These are phyloP conservation scores for Floccularia luteovirens DNA, from an alignment of 768 basidiomycete species.

Conservation along the genomic window DNA sequence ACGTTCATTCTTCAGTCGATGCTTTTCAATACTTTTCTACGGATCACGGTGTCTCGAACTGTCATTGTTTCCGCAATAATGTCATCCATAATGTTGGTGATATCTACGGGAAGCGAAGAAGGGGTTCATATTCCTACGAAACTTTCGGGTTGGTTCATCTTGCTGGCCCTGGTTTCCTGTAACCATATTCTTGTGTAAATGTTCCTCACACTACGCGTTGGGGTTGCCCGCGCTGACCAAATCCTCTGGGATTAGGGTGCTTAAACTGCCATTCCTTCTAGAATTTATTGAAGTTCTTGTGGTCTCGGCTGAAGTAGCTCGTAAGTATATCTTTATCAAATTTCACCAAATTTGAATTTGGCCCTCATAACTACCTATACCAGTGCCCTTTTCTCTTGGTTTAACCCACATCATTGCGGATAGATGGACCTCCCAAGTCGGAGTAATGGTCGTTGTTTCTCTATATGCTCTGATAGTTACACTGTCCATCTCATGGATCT, in stretches of 20 bases:
- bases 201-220: not conserved
- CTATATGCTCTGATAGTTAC: not conserved
- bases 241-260: not conserved
- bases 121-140: not conserved
- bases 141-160: not conserved
- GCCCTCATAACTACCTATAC: not conserved
- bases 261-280: not conserved
- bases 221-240: not conserved
- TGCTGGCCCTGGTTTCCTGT: not conserved
- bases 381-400: not conserved
- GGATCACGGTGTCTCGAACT: not conserved
- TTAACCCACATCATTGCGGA: not conserved
- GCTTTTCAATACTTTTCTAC: not conserved
- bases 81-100: not conserved
- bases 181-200: not conserved
- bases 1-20: too few species aligned
- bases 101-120: not conserved
- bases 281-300: not conserved
- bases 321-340: not conserved
- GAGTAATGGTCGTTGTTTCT: not conserved
- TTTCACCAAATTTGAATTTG: not conserved
- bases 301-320: not conserved
- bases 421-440: not conserved
- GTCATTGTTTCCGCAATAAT: not conserved
- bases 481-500: not conserved